Evolutionary conservation across 257 asterid genomes (phyloP).

Genomic region (Catharanthus roseus): DNA sequence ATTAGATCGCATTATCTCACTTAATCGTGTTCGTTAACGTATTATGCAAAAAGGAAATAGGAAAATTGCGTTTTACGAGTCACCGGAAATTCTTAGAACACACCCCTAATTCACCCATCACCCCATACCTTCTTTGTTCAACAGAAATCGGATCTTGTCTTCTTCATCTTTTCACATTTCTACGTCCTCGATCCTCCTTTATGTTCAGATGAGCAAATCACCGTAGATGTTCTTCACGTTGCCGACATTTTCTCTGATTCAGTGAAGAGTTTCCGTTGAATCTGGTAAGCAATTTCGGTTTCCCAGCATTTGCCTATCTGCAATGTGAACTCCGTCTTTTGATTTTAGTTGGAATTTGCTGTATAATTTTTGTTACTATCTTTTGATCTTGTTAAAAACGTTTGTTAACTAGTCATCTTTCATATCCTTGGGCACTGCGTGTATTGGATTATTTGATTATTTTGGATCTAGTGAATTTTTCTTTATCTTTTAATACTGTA

Average conservation of each 20-base stretch:
- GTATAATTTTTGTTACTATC: neutral
- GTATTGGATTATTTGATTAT: neutral
- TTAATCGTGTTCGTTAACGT: no score
- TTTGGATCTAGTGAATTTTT: conserved; percentile 11
- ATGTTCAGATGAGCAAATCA: neutral
- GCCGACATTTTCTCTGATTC: conserved; percentile 2
- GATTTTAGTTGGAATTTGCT: neutral
- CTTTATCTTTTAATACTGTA: neutral
- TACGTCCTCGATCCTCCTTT: no score
- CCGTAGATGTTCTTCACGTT: neutral
- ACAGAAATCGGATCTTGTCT: conserved; percentile 21
- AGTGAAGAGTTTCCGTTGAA: conserved; percentile 2
- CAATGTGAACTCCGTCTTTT: conserved; percentile 7
- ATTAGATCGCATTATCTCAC: no score
- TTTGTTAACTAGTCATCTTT: neutral
- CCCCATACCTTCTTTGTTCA: neutral
- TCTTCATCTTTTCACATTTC: neutral
- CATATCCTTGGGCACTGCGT: neutral
- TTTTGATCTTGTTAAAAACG: neutral
- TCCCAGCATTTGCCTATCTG: neutral
- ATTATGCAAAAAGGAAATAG: no score
- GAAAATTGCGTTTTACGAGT: neutral
- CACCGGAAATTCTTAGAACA: conserved; percentile 8
- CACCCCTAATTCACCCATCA: neutral
- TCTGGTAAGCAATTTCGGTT: conserved; percentile 5